phyloP scores from a whole-genome alignment of 2,329 filamentous ascomycete genomes.

The Davidsoniella virescens region DNA sequence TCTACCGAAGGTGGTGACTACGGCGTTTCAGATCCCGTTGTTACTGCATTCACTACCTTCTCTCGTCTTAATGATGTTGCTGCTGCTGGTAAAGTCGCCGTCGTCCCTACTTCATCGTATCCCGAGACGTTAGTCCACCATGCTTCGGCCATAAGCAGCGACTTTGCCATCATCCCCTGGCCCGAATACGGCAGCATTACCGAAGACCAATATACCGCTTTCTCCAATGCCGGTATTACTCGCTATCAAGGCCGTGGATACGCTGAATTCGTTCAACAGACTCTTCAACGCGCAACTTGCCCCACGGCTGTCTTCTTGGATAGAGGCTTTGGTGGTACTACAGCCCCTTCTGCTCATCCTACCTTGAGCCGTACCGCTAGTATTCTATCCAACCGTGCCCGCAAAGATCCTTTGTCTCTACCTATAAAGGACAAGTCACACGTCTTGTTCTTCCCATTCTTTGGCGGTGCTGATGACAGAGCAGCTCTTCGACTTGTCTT shows the following conservation, averaged over 20 bases:
- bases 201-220: constrained; percentile 35
- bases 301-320: constrained; percentile 70
- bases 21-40: constrained; percentile 49
- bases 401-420: constrained; percentile 37
- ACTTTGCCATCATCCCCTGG: constrained; percentile 78
- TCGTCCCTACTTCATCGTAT: constrained; percentile 63
- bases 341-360: not conserved
- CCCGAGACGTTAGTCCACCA: constrained; percentile 59
- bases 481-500: constrained; percentile 66
- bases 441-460: constrained; percentile 75
- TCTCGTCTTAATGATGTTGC: constrained; percentile 71
- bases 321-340: constrained; percentile 22
- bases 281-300: constrained; percentile 46
- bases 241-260: constrained; percentile 29
- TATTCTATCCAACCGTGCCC: constrained; percentile 40
- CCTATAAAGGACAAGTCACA: constrained; percentile 54
- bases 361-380: constrained; percentile 28
- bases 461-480: constrained; percentile 69
- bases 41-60: constrained; percentile 83
- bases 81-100: constrained; percentile 63
- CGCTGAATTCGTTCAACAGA: constrained; percentile 53
- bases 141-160: constrained; percentile 51
- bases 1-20: constrained; percentile 68
- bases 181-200: constrained; percentile 62
- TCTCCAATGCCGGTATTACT: not conserved